Evolutionary conservation across 306 rosid genomes (phyloP).

Genomic region (Lotus japonicus): DNA sequence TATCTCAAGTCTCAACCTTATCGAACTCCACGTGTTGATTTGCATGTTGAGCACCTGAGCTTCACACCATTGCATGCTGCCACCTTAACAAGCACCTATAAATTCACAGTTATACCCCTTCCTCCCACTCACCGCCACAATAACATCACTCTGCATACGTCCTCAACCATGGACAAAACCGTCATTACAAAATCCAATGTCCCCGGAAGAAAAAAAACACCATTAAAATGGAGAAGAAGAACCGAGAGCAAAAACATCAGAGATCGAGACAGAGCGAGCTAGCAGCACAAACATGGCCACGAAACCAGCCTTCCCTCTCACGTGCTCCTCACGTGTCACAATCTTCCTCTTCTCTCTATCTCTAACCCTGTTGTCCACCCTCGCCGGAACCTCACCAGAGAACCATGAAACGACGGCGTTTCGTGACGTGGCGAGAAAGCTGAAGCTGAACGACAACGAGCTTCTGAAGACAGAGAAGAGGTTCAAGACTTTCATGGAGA

Average conservation of each 20-base stretch:
- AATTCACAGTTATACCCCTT: constrained; percentile 16
- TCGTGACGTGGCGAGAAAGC: constrained; percentile 32
- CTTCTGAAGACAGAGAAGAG: constrained; percentile 45
- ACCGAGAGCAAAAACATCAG: background rate
- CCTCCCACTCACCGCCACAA: background rate
- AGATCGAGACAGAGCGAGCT: background rate
- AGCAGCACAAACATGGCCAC: background rate
- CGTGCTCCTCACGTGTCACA: constrained; percentile 28
- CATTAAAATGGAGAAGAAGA: background rate
- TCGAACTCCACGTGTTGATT: constrained; percentile 19
- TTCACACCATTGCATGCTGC: constrained; percentile 14
- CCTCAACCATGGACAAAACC: background rate
- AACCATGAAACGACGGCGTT: constrained; percentile 16
- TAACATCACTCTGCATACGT: too few species aligned
- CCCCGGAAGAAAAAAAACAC: background rate
- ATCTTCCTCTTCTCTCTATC: constrained; percentile 23
- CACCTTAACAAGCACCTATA: background rate
- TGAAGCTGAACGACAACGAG: constrained; percentile 10
- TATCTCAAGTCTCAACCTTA: too few species aligned
- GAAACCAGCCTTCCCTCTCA: constrained; percentile 13
- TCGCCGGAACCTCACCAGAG: background rate
- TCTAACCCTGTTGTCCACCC: background rate
- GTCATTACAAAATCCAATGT: background rate
- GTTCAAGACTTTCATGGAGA: constrained; percentile 60
- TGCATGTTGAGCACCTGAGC: constrained; percentile 24